Conservation (phyloP, 116 monocot genomes). For the Phalaenopsis hybrid region DNA sequence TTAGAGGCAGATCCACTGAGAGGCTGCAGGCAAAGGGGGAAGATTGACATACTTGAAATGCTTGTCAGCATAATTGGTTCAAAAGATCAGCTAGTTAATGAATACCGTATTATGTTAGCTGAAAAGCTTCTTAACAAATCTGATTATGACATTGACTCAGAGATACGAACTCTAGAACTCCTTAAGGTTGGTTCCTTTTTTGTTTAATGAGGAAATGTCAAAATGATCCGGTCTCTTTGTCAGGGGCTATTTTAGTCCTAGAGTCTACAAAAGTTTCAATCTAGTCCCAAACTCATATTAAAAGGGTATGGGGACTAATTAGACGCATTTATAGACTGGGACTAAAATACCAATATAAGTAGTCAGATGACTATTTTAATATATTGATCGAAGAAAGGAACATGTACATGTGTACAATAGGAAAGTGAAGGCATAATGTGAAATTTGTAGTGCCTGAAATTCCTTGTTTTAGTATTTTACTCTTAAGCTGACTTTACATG, state of each 20-base stretch:
- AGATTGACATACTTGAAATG: slow-evolving; percentile 89
- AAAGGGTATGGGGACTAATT: no score
- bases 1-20: slow-evolving; percentile 78
- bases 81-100: slow-evolving; percentile 92
- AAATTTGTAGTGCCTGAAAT: background rate
- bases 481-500: background rate
- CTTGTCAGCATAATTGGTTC: slow-evolving; percentile 94
- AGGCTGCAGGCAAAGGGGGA: slow-evolving; percentile 65
- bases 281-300: no score
- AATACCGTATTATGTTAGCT: slow-evolving; percentile 94
- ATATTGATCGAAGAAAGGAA: background rate
- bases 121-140: slow-evolving; percentile 92
- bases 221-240: no score
- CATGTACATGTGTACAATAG: background rate
- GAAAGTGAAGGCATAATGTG: background rate
- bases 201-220: background rate
- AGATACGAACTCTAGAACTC: slow-evolving; percentile 93
- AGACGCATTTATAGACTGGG: no score
- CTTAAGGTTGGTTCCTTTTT: slow-evolving; percentile 52
- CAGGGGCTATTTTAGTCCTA: no score
- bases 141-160: slow-evolving; percentile 96
- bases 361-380: no score
- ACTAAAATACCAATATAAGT: no score
- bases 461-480: background rate
- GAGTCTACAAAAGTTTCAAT: no score